A percentile compares a stretch with the other conserved stretches of the same genome.
phyloP scores from a whole-genome alignment of 139 green algal species.

The Chlamydomonas sp. region DNA sequence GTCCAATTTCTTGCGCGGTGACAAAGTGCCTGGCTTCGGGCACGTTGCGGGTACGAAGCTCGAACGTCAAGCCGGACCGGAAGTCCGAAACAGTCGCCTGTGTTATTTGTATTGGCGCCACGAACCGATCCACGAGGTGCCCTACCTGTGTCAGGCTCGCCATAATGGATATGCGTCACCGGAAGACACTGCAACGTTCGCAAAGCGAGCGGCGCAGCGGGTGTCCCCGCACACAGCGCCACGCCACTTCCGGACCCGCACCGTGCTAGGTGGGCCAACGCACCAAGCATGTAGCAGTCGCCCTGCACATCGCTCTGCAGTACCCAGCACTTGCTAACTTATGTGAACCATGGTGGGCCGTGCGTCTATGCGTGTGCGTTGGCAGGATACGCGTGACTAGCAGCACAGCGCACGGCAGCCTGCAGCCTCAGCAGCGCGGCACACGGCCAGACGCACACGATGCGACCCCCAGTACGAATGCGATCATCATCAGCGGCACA shows the following conservation, averaged over 20 bases:
- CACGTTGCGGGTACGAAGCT: conserved; percentile 24
- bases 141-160: neutral
- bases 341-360: too few relatives aligned
- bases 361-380: too few relatives aligned
- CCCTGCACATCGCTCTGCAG: too few relatives aligned
- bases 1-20: conserved; percentile 49
- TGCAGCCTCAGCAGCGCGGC: too few relatives aligned
- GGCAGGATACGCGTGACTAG: too few relatives aligned
- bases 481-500: neutral
- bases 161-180: conserved; percentile 10
- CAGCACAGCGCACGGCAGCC: too few relatives aligned
- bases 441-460: too few relatives aligned
- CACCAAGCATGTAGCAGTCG: neutral
- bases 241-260: neutral
- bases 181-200: conserved; percentile 13
- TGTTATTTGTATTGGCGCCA: neutral
- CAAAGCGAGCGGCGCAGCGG: neutral
- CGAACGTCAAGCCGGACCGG: neutral
- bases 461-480: neutral
- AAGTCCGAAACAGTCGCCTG: neutral
- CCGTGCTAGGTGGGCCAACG: too few relatives aligned
- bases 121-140: too few relatives aligned
- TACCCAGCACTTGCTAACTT: too few relatives aligned
- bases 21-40: conserved; percentile 34
- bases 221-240: neutral